A percentile compares a stretch with the other conserved stretches of the same genome.
phyloP scores from a whole-genome alignment of 805 yeast genomes.

The Candida berthetii region DNA sequence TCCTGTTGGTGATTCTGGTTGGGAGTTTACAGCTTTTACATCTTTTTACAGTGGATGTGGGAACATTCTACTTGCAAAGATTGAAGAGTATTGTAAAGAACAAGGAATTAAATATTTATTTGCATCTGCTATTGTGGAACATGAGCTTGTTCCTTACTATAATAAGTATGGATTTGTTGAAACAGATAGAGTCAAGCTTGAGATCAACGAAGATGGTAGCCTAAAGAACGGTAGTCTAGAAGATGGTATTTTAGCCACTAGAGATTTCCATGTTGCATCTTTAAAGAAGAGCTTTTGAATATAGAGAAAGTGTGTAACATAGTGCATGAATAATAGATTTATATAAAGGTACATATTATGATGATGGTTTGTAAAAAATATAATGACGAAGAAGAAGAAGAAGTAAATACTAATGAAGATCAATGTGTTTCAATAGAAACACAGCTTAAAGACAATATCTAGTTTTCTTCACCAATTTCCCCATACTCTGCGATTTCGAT shows the following conservation, averaged over 20 bases:
- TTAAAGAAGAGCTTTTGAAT: constrained; percentile 4
- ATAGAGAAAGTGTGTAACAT: not conserved
- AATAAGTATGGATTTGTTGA: constrained; percentile 13
- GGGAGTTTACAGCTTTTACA: constrained; percentile 15
- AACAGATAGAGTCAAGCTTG: constrained; percentile 4
- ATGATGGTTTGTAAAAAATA: no score
- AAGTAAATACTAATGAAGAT: no score
- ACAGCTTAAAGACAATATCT: no score
- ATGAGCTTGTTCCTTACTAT: constrained; percentile 10
- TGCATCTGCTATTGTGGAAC: constrained; percentile 15
- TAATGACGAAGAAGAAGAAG: no score
- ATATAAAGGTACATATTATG: no score
- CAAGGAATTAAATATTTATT: constrained; percentile 1
- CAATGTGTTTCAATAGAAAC: no score
- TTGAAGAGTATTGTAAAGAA: constrained; percentile 2
- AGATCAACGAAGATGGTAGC: constrained; percentile 11
- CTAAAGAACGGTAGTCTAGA: constrained; percentile 13
- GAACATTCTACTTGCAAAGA: constrained; percentile 5
- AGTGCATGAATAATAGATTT: not conserved
- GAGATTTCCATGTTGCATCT: constrained; percentile 15
- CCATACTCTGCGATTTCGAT: no score
- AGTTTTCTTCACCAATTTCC: no score
- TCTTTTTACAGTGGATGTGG: constrained; percentile 16
- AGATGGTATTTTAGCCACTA: constrained; percentile 12
- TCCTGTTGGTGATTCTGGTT: not conserved